Conservation (phyloP, 164 flowering plant species). For the Malania oleifera region DNA sequence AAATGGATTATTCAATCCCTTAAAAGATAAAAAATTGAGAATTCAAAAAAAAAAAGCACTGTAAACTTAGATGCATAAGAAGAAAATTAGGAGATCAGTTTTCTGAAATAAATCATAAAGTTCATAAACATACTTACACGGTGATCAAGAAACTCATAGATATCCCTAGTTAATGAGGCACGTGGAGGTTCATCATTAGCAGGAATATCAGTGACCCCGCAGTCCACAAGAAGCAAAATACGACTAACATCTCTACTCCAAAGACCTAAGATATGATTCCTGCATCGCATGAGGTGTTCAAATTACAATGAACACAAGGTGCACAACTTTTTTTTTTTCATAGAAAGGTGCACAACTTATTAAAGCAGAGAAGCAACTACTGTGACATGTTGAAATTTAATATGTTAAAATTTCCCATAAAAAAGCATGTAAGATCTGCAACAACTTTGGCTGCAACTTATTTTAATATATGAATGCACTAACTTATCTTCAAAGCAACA, state of each 20-base stretch:
- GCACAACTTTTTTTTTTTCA: no score
- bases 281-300: slow-evolving; percentile 29
- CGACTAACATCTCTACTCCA: slow-evolving; percentile 86
- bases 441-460: neutral
- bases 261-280: slow-evolving; percentile 79
- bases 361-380: neutral
- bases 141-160: slow-evolving; percentile 80
- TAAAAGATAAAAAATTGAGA: neutral
- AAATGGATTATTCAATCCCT: neutral
- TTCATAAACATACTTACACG: slow-evolving; percentile 53
- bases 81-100: neutral
- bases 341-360: no score
- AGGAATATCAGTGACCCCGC: slow-evolving; percentile 60
- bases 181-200: slow-evolving; percentile 46
- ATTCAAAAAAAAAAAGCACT: neutral
- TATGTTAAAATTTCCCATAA: neutral
- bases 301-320: neutral
- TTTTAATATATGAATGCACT: no score
- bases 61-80: no score
- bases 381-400: no score
- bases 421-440: neutral
- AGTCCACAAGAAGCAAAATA: slow-evolving; percentile 70
- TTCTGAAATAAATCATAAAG: neutral
- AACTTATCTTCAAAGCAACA: no score
- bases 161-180: slow-evolving; percentile 66